A percentile compares a stretch with the other conserved stretches of the same genome.
These are phyloP conservation scores for Mortierella sp. DNA, from an alignment of 371 early-diverging fungal species.

Conservation along the genomic window DNA sequence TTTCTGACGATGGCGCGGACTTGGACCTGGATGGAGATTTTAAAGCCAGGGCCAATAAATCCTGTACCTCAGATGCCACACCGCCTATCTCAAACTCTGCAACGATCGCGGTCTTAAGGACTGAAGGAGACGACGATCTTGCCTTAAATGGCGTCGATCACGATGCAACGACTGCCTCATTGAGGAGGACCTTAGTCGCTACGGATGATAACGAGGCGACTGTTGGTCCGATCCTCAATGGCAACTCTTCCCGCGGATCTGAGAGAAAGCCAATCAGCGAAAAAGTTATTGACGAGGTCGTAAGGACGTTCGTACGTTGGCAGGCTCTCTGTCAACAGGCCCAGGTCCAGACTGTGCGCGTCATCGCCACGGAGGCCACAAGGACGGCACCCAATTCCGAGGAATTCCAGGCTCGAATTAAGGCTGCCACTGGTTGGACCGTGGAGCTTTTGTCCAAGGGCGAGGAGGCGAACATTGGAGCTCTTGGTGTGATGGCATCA, in stretches of 20 bases:
- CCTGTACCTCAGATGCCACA: background rate
- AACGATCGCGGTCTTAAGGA: conserved; percentile 30
- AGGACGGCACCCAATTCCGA: conserved; percentile 66
- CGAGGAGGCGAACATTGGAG: conserved; percentile 70
- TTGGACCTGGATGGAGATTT: background rate
- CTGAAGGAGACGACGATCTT: background rate
- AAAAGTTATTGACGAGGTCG: conserved; percentile 63
- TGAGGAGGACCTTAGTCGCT: conserved; percentile 34
- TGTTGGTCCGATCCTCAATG: background rate
- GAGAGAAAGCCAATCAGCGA: conserved; percentile 62
- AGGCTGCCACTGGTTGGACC: conserved; percentile 63
- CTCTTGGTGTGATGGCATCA: conserved; percentile 71
- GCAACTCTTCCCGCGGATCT: background rate
- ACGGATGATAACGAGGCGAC: conserved; percentile 25
- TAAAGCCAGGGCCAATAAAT: background rate
- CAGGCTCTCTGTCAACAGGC: conserved; percentile 63
- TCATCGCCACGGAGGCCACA: conserved; percentile 75
- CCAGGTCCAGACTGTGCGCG: conserved; percentile 59
- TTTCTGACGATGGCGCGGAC: conserved; percentile 8
- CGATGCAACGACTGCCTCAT: conserved; percentile 14
- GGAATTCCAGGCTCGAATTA: conserved; percentile 61
- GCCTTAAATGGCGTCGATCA: conserved; percentile 5
- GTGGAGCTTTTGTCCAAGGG: conserved; percentile 63
- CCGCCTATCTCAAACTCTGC: conserved; percentile 39
- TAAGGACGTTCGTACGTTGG: conserved; percentile 67